Evolutionary conservation across 2,329 filamentous ascomycete species (phyloP), one percentile per base, ranked within the genome.

Genomic region (Penicillium italicum): DNA sequence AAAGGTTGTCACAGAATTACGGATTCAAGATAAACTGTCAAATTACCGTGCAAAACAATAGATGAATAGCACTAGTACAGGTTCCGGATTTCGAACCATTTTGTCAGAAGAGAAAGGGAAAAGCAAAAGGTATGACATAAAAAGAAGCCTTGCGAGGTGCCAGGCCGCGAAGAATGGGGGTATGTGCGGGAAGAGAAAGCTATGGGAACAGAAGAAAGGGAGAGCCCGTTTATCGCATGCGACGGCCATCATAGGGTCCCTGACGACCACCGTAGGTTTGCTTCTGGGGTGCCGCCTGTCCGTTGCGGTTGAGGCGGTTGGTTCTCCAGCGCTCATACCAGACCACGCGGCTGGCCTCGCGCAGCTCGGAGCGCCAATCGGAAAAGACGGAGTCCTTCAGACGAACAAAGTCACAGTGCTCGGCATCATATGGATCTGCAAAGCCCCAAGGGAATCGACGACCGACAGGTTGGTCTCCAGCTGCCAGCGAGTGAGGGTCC

Each of bases 311-410:
- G 50, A 76, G 63, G 14, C 74, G 73, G 64, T 71, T 75, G 43
- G 84, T 97, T 75, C 94, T 86, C 94, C 93, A 97, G 66, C 89
- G 87, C 74, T 97, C 93, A 67, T 97, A 97, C 90, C 91, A 97
- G 66, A 91, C 84, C 69, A 96, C 91, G 53, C 91, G 85, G 72
- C 91, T 96, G 50, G 91, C 89, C 73, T 96, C 91, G 58, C 93
- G 88, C 57, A 99, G 80, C 71, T 99, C 94, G 41, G 83, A 83
- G 48, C 93, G 88, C 94, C 94, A 99, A 69, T 97, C 93, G 62
- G 80, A 86, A 73, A 99, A 99, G 31, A 99, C 89, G 8, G 88
- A 87, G 57, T 97, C 92, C 76, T 94, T 94, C 63, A 99, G 82
- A 59, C 88, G 87, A 53, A 89, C 80, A 73, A 97, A 99, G 75